Base-by-base conservation (phyloP, 176 grass and related monocot species). In the Bothriochloa decipiens region DNA sequence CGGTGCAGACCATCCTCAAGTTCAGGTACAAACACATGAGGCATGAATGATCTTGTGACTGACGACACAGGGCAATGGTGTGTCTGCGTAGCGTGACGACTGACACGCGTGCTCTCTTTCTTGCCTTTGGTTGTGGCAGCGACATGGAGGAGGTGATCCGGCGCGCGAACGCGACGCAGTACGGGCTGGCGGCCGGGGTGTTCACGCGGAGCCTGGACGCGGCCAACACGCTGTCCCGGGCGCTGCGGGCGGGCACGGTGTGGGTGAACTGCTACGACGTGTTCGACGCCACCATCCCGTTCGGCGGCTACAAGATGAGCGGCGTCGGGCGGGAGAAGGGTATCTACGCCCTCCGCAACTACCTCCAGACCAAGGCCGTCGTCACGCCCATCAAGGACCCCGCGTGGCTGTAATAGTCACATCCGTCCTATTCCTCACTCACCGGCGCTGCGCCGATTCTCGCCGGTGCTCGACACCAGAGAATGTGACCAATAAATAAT, bases 301-400 rank as follows among this genome's bases (percentile, higher is more conserved):
- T 96, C 75, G 93, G 93, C 10, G 91, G 96, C 13, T 96, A 88
- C 91, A 99, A 96, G 84, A 96, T 96, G 96, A 99, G 96, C 26
- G 93, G 96, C 75, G 28, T 90, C 1, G 96, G 96, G 1, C 52
- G 96, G 75, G 96, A 94, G 89, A 99, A 96, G 81, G 96, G 91
- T 36, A 8, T 83, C 36, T 89, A 96, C 79, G 92, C 91, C 75
- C 93, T 99, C n/a, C 88, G 82, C 65, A 92, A 94, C 93, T 94
- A 99, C 89, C 77, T 96, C 60, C 93, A 99, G 88, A 72, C 91
- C 65, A 99, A 99, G 86, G 78, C 96, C 42, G 91, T 96, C 27
- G 91, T 99, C 72, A 75, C 88, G 81, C 86, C 91, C 33, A 58
- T 94, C 65, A 89, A 1, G 35, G 20, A 84, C 58, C 75, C 81